Conservation (phyloP, 1,284 basidiomycete genomes). For the Phaffia rhodozyma region DNA sequence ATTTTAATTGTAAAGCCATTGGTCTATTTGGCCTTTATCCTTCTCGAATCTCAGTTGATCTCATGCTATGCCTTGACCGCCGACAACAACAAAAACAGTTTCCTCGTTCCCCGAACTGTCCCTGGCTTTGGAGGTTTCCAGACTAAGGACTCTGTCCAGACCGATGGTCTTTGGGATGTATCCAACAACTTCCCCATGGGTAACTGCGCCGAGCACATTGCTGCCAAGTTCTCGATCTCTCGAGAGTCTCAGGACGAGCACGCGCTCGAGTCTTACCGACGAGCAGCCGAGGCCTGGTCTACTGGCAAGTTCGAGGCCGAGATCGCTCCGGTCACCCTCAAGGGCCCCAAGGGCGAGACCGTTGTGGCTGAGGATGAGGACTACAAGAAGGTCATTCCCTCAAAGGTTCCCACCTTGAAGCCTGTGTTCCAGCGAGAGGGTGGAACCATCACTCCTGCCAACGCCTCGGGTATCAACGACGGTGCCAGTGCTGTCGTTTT, state of each 20-base stretch:
- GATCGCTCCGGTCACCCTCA: conserved; percentile 84
- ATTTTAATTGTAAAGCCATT: conserved; percentile 8
- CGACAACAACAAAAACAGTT: conserved; percentile 43
- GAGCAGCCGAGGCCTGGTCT: conserved; percentile 83
- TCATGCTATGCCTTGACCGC: neutral
- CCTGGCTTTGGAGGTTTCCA: conserved; percentile 83
- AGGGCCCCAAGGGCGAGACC: conserved; percentile 86
- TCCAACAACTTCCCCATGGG: conserved; percentile 96
- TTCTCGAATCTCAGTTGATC: conserved; percentile 6
- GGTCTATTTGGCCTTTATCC: neutral
- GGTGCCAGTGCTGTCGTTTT: conserved; percentile 93
- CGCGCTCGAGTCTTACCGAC: conserved; percentile 87
- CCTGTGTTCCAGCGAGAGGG: conserved; percentile 77
- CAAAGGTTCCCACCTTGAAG: conserved; percentile 75
- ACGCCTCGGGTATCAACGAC: conserved; percentile 91
- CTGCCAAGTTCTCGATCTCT: conserved; percentile 68
- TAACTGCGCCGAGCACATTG: conserved; percentile 82
- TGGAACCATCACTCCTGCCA: conserved; percentile 87
- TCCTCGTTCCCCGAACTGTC: conserved; percentile 78
- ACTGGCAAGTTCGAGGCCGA: conserved; percentile 73
- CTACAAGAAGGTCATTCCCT: conserved; percentile 87
- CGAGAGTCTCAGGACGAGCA: conserved; percentile 79
- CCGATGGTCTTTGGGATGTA: conserved; percentile 89
- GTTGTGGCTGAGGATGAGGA: conserved; percentile 92
- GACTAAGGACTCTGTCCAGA: conserved; percentile 74